phyloP scores from a whole-genome alignment of 2,329 filamentous ascomycete species.

The Colletotrichum musae region DNA sequence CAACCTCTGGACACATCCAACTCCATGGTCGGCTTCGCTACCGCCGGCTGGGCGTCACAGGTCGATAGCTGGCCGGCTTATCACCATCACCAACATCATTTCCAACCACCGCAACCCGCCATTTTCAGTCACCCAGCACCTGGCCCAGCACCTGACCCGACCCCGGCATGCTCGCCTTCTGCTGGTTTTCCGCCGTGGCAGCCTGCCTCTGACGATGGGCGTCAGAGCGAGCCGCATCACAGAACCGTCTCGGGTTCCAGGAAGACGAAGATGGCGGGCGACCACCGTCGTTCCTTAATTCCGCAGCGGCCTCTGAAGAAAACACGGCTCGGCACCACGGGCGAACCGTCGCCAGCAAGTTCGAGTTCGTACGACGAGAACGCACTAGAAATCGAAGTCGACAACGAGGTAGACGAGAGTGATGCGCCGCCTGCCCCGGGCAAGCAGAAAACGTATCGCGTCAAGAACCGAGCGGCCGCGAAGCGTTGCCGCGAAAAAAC shows the following conservation, averaged over 20 bases:
- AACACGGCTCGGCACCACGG: neutral
- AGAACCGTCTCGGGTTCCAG: neutral
- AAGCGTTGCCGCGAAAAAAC: slow-evolving; percentile 41
- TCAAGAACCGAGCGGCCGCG: slow-evolving; percentile 39
- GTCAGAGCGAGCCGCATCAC: neutral
- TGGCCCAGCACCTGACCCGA: neutral
- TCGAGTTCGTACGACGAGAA: neutral
- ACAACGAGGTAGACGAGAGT: neutral
- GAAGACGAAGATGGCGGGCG: neutral
- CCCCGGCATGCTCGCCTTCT: neutral
- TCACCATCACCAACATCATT: neutral
- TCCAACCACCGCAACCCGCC: neutral
- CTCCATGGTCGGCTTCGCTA: neutral
- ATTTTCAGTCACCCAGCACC: neutral
- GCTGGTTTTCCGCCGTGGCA: neutral
- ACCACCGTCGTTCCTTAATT: neutral
- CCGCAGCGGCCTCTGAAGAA: slow-evolving; percentile 2
- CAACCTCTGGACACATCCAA: neutral
- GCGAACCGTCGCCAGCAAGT: neutral
- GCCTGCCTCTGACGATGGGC: neutral
- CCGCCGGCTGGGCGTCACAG: neutral
- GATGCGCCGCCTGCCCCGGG: neutral
- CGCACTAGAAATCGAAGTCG: neutral
- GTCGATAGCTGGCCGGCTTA: neutral
- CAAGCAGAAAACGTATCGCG: slow-evolving; percentile 26